Base-by-base conservation (phyloP, 2,329 filamentous ascomycete genomes). In the Phaeosphaeriaceae sp. region DNA sequence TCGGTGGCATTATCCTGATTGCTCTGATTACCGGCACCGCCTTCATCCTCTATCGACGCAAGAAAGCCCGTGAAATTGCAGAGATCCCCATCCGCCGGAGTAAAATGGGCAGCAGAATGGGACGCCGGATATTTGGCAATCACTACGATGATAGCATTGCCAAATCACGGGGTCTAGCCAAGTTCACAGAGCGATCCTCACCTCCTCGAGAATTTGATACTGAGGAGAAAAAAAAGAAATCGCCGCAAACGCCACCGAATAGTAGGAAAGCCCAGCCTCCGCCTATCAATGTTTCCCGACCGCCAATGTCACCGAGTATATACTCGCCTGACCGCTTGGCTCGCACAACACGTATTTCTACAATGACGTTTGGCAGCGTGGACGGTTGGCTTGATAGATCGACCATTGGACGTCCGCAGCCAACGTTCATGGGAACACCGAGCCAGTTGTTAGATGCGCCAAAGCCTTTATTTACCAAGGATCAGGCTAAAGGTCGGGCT, bases 81-180 rank as follows among this genome's bases (percentile, higher is more conserved):
- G 61, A 66, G 34, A 66, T 66, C 18, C 55, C 60, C 3, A 61
- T 63, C 26, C 54, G 61, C 2, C 55, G 57, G 30, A 58, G 55
- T n/a, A 62, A 62, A 40, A 49, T 62, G 15, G 53, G 56, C 0
- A 60, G 54, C 2, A 45, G 52, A 3, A 48, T 63, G 3, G 56
- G 57, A 1, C 49, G 49, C 20, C 55, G 57, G 15, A 40, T 60
- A 2, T 61, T 60, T 35, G 61, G 60, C 9, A 49, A 11, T 6
- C 15, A 35, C 20, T 35, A 39, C 52, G 13, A 47, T 32, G 5
- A 18, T 20, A 12, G 42, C 32, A n/a, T 49, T 38, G 12, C 28
- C 9, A 18, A 29, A 30, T 16, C 21, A 16, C 9, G 40, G n/a
- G 18, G 28, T 33, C 18, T 12, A 26, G 9, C 17, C 13, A 20